Evolutionary conservation across 139 green algal genomes (phyloP).

Genomic region (Mesotaenium endlicherianum): DNA sequence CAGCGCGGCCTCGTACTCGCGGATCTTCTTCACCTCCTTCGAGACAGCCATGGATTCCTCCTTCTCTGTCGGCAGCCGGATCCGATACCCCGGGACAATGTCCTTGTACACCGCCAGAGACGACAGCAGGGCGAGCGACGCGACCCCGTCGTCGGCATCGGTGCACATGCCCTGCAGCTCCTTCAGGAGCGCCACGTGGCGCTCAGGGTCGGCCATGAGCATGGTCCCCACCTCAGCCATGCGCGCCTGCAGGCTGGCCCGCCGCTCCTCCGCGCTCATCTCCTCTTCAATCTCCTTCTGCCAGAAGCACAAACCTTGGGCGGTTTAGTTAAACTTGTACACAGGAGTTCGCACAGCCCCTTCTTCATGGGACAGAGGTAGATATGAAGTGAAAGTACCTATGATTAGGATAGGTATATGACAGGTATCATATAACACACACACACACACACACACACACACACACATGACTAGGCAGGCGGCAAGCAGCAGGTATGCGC

Average conservation of each 20-base stretch:
- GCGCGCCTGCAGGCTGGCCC: constrained; percentile 53
- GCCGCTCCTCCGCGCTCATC: constrained; percentile 39
- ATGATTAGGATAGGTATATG: too few relatives aligned
- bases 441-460: too few relatives aligned
- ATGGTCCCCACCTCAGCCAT: constrained; percentile 71
- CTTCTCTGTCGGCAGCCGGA: constrained; percentile 73
- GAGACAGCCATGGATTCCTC: constrained; percentile 70
- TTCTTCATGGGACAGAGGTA: too few relatives aligned
- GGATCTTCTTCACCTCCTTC: constrained; percentile 78
- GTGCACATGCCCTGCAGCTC: constrained; percentile 34
- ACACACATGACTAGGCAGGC: too few relatives aligned
- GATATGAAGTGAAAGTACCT: too few relatives aligned
- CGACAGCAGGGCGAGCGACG: constrained; percentile 77
- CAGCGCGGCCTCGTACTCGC: constrained; percentile 75
- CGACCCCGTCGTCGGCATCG: constrained; percentile 56
- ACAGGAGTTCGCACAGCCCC: too few relatives aligned
- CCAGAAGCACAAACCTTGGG: too few relatives aligned
- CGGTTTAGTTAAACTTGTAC: too few relatives aligned
- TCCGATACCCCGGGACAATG: constrained; percentile 62
- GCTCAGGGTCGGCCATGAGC: constrained; percentile 74
- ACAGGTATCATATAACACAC: too few relatives aligned
- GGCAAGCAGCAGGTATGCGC: too few relatives aligned
- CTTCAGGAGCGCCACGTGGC: constrained; percentile 53
- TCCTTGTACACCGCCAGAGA: constrained; percentile 82
- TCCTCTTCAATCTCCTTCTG: constrained; percentile 46